A percentile compares a stretch with the other conserved stretches of the same genome.
These are phyloP conservation scores for Artemisia argyi DNA, from an alignment of 129 eudicot genomes.

Conservation along the genomic window DNA sequence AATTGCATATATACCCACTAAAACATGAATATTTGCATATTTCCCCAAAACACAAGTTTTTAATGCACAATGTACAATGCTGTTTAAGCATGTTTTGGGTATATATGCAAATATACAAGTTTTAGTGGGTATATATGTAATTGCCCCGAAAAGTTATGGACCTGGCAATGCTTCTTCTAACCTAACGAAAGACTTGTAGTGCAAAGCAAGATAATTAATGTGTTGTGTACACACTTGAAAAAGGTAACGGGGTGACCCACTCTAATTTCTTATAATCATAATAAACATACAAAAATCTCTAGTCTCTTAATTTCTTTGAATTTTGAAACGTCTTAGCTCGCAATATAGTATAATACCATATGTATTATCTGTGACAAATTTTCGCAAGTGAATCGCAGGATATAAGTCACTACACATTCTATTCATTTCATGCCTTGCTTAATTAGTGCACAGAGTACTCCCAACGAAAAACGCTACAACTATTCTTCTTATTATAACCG, in stretches of 20 bases:
- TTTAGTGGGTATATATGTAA: too few species aligned
- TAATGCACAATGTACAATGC: too few species aligned
- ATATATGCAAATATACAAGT: too few species aligned
- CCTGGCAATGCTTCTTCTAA: neutral
- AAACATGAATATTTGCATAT: too few species aligned
- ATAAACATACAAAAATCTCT: neutral
- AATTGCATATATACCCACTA: too few species aligned
- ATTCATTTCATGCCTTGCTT: too few species aligned
- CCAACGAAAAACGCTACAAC: too few species aligned
- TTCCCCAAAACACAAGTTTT: too few species aligned
- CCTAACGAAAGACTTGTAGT: slow-evolving; percentile 1
- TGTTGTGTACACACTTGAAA: neutral
- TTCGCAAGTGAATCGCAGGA: neutral
- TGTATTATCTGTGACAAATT: neutral
- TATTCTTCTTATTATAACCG: too few species aligned
- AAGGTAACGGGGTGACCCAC: neutral
- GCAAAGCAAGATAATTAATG: slow-evolving; percentile 1
- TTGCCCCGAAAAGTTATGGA: neutral
- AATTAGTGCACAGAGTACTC: too few species aligned
- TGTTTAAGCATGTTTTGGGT: too few species aligned
- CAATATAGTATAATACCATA: neutral
- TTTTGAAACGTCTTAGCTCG: too few species aligned
- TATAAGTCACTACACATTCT: neutral
- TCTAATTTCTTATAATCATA: neutral
- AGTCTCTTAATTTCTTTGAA: neutral